These are phyloP conservation scores for Bruguiera parviflora DNA, from an alignment of 345 rosid species.

Conservation along the genomic window DNA sequence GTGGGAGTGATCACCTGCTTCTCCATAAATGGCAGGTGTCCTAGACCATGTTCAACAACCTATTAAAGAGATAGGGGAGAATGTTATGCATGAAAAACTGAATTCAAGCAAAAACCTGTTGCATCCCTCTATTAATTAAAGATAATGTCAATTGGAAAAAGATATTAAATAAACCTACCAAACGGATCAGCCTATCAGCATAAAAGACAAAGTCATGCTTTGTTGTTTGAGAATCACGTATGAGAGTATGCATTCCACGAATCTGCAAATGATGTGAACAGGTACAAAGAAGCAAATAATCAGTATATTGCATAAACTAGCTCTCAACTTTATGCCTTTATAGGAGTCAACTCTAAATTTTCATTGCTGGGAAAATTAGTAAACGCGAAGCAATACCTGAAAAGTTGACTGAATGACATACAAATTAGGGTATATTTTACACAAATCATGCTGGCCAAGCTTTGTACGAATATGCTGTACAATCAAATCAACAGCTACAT, in stretches of 20 bases:
- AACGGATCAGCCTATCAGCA: constrained; percentile 93
- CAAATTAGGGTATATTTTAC: constrained; percentile 95
- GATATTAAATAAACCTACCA: constrained; percentile 50
- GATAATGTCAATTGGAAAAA: neutral
- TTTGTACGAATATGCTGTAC: constrained; percentile 97
- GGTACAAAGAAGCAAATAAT: neutral
- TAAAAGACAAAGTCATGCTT: constrained; percentile 96
- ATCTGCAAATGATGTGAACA: constrained; percentile 46
- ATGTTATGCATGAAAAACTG: constrained; percentile 5
- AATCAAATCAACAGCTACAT: constrained; percentile 94
- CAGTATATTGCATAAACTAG: neutral
- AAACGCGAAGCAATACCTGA: constrained; percentile 56
- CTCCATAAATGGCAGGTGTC: constrained; percentile 96
- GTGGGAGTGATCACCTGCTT: constrained; percentile 96
- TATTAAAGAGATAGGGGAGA: constrained; percentile 24
- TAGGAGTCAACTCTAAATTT: neutral
- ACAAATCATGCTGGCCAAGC: constrained; percentile 96
- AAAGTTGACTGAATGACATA: constrained; percentile 95
- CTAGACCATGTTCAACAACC: constrained; percentile 99
- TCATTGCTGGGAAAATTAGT: neutral
- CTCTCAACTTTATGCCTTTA: neutral
- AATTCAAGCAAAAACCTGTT: neutral
- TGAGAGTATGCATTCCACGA: constrained; percentile 98
- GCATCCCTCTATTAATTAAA: neutral
- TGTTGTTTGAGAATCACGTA: constrained; percentile 90